Evolutionary conservation across 352 stramenopile species (phyloP).

Genomic region (Globisporangium mamillatum): DNA sequence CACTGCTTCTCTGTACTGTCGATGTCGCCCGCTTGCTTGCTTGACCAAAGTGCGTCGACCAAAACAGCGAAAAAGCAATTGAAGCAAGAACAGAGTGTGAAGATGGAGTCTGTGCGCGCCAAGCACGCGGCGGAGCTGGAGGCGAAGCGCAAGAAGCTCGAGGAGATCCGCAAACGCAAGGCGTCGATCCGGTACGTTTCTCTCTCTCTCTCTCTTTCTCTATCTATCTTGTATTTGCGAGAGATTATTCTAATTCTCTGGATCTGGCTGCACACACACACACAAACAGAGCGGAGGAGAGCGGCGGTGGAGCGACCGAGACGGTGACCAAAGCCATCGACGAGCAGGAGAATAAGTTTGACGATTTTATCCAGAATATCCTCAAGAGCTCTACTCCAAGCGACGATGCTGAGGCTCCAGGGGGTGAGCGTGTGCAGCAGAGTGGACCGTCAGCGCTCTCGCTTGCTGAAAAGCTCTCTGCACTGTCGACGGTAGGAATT

Average conservation of each 20-base stretch:
- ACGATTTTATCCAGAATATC: constrained; percentile 87
- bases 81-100: constrained; percentile 1
- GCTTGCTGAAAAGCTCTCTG: constrained; percentile 72
- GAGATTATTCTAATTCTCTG: not conserved
- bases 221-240: not conserved
- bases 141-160: constrained; percentile 87
- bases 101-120: constrained; percentile 71
- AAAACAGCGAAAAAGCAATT: constrained; percentile 3
- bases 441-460: constrained; percentile 35
- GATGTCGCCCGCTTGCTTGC: no score
- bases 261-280: not conserved
- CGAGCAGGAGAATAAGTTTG: constrained; percentile 72
- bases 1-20: not conserved
- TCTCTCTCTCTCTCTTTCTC: no score
- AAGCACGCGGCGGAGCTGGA: constrained; percentile 86
- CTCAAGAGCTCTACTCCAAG: constrained; percentile 51
- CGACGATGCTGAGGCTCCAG: constrained; percentile 18
- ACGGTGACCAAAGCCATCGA: constrained; percentile 56
- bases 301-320: constrained; percentile 28
- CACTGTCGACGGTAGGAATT: constrained; percentile 57
- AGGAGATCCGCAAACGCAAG: constrained; percentile 87
- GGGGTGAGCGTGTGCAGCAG: constrained; percentile 5
- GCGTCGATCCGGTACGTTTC: constrained; percentile 54
- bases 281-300: constrained; percentile 41
- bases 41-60: constrained; percentile 3